Evolutionary conservation across 768 basidiomycete species (phyloP), one percentile per base, ranked within the genome.

Genomic region (Melanogaster broomeanus): DNA sequence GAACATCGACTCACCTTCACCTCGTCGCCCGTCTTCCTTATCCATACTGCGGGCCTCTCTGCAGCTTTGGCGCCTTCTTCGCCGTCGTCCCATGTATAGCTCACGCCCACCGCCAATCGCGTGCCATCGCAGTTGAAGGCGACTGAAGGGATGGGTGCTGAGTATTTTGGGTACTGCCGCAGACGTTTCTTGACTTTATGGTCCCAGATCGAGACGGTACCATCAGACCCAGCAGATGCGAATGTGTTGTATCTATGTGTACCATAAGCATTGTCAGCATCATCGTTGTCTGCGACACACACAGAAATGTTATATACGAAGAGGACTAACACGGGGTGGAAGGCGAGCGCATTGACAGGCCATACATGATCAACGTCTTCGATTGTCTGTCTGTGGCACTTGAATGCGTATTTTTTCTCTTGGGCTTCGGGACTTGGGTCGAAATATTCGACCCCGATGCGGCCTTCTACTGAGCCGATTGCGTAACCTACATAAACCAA

Each of bases 361-460:
- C 92, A 98, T 19, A 98, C 95, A 58, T 94, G 90, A 68, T 99
- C 97, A 13, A 89, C 88, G 33, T 90, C 93, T 33, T 90, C 87
- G 53, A 93, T 85, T 4, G 90, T 85, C 65, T 93, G 88, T 4
- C 96, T 81, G 63, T 99, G 96, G 57, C 95, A 97, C 67, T 97
- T 94, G 82, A 98, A 99, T 3, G 97, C 97, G 68, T 85, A 70
- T 22, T 69, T 87, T 59, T 81, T 78, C n/a, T 88, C 85, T 68
- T 98, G 96, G 0, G 79, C 77, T 22, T 82, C 81, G 0, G 85
- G 78, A 4, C 81, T 82, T 2, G 90, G 84, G 57, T 98, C 92
- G 59, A 97, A 95, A 68, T 96, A 99, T 68, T 99, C 97, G 27
- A 98, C 94, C 0, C 95, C 93, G 51, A 98, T 97, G 21, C 97